phyloP scores from a whole-genome alignment of 2,329 filamentous ascomycete genomes.

The Aspergillus amoenus region DNA sequence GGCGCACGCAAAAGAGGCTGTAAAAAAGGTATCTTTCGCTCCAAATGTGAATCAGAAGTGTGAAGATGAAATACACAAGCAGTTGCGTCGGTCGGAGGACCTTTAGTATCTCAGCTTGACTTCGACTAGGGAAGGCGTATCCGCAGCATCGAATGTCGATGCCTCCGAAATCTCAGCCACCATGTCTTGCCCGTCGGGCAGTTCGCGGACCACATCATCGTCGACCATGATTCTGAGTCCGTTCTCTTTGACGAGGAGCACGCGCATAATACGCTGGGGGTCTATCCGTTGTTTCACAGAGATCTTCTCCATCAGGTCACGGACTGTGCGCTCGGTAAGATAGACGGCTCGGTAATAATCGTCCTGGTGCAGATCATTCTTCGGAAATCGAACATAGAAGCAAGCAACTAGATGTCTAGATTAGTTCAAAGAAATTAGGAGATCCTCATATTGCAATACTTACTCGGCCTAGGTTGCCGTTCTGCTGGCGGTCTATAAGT shows the following conservation, averaged over 20 bases:
- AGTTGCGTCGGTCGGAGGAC: conserved; percentile 8
- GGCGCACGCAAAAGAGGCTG: conserved; percentile 13
- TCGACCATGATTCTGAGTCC: conserved; percentile 84
- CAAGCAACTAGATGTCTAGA: conserved; percentile 63
- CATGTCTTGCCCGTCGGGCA: conserved; percentile 92
- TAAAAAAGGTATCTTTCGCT: not conserved
- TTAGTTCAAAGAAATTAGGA: conserved; percentile 28
- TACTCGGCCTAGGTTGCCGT: conserved; percentile 65
- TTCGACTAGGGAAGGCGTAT: conserved; percentile 39
- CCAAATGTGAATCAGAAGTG: not conserved
- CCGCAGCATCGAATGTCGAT: conserved; percentile 45
- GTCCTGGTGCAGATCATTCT: conserved; percentile 51
- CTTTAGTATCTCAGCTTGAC: conserved; percentile 54
- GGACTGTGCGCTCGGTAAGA: conserved; percentile 70
- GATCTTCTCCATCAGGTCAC: conserved; percentile 71
- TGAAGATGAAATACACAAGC: conserved; percentile 16
- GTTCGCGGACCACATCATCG: conserved; percentile 79
- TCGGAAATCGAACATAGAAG: conserved; percentile 71
- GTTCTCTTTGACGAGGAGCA: conserved; percentile 69
- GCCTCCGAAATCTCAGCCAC: conserved; percentile 65
- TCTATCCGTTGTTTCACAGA: conserved; percentile 81
- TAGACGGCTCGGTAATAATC: conserved; percentile 84
- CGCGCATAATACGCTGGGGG: conserved; percentile 66
- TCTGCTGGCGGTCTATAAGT: conserved; percentile 78
- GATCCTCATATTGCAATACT: conserved; percentile 21